These are phyloP conservation scores for Kalaharituber pfeilii DNA, from an alignment of 2,329 filamentous ascomycete genomes.

Conservation along the genomic window DNA sequence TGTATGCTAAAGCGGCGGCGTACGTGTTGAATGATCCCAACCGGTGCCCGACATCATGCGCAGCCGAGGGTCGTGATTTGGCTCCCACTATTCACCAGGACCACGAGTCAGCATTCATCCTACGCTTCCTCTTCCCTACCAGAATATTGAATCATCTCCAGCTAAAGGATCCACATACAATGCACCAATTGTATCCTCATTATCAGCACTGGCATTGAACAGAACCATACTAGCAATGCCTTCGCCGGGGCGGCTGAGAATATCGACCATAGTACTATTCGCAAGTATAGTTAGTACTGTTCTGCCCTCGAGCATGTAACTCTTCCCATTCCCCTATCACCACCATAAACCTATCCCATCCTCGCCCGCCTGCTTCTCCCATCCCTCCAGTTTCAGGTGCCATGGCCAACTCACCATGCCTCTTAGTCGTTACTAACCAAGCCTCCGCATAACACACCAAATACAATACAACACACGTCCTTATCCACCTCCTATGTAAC, in stretches of 20 bases:
- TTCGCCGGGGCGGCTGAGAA: slow-evolving; percentile 19
- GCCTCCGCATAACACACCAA: slow-evolving; percentile 19
- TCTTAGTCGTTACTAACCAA: slow-evolving; percentile 20
- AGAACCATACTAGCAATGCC: slow-evolving; percentile 19
- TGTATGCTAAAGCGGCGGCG: slow-evolving; percentile 18
- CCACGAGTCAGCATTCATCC: not conserved
- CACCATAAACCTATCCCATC: not conserved
- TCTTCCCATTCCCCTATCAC: too few species aligned
- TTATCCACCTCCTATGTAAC: slow-evolving; percentile 20
- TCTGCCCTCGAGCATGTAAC: too few species aligned
- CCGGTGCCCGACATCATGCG: slow-evolving; percentile 14
- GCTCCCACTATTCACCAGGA: slow-evolving; percentile 11
- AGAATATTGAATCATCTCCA: too few species aligned
- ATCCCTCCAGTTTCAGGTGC: not conserved
- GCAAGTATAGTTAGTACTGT: too few species aligned
- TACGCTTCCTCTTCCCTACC: not conserved
- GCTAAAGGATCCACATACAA: slow-evolving; percentile 8
- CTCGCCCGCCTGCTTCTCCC: not conserved
- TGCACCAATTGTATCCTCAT: slow-evolving; percentile 21
- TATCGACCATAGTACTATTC: slow-evolving; percentile 18
- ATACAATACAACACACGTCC: slow-evolving; percentile 17
- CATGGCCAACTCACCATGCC: slow-evolving; percentile 15
- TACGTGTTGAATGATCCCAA: slow-evolving; percentile 16
- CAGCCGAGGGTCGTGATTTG: slow-evolving; percentile 16
- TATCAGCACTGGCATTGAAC: slow-evolving; percentile 18